phyloP scores from a whole-genome alignment of 1,284 basidiomycete species.

The Tilletia horrida region DNA sequence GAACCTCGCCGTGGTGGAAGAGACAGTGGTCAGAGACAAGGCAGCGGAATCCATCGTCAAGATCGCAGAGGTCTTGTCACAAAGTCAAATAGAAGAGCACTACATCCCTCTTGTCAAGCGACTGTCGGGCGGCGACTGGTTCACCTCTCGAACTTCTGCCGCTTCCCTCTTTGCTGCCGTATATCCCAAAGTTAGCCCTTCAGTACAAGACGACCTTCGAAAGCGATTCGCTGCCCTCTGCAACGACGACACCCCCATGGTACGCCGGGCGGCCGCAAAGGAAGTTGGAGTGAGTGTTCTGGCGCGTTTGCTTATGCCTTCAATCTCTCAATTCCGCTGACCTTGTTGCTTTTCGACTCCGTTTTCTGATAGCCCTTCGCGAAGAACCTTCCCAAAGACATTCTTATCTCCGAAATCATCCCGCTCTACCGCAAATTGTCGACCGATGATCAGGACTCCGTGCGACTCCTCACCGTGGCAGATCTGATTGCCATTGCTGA shows the following conservation, averaged over 20 bases:
- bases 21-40: slow-evolving; percentile 97
- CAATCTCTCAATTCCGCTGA: background rate
- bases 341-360: background rate
- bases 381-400: slow-evolving; percentile 53
- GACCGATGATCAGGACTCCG: slow-evolving; percentile 96
- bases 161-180: slow-evolving; percentile 91
- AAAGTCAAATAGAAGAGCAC: slow-evolving; percentile 79
- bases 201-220: slow-evolving; percentile 82
- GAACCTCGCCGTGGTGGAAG: slow-evolving; percentile 93
- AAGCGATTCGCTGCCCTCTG: slow-evolving; percentile 79
- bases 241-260: slow-evolving; percentile 98
- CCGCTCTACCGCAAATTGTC: slow-evolving; percentile 92
- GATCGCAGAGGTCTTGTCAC: slow-evolving; percentile 74
- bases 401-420: slow-evolving; percentile 73
- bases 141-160: slow-evolving; percentile 95
- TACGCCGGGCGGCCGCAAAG: slow-evolving; percentile 90
- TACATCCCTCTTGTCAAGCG: slow-evolving; percentile 89
- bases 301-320: background rate
- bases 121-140: slow-evolving; percentile 93
- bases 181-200: slow-evolving; percentile 62
- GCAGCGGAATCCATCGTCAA: slow-evolving; percentile 96
- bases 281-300: slow-evolving; percentile 76
- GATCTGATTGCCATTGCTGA: slow-evolving; percentile 89
- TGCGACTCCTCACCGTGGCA: slow-evolving; percentile 90
- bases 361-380: slow-evolving; percentile 39